These are phyloP conservation scores for Trichoderma semiorbis DNA, from an alignment of 2,329 filamentous ascomycete species.

Conservation along the genomic window DNA sequence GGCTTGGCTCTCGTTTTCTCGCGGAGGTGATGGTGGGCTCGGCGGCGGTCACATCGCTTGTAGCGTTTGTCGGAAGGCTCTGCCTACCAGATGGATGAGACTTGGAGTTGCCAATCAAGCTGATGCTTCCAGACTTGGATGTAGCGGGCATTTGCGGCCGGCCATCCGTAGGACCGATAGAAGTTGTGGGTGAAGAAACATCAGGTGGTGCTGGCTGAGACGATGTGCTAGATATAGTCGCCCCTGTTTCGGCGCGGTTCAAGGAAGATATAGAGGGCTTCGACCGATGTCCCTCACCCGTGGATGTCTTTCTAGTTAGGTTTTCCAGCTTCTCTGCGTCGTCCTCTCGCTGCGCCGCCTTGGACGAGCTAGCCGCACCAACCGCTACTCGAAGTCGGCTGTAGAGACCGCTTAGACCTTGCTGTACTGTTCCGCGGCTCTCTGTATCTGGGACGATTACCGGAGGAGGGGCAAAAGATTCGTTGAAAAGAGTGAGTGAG, in stretches of 20 bases:
- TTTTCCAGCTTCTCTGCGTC: slow-evolving; percentile 11
- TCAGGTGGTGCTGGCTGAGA: slow-evolving; percentile 34
- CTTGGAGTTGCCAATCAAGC: slow-evolving; percentile 45
- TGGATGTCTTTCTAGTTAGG: slow-evolving; percentile 25
- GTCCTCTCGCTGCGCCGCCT: slow-evolving; percentile 33
- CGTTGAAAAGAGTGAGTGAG: slow-evolving; percentile 87
- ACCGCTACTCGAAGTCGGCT: slow-evolving; percentile 79
- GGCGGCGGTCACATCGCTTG: slow-evolving; percentile 39
- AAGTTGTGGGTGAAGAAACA: slow-evolving; percentile 36
- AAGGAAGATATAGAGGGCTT: slow-evolving; percentile 41
- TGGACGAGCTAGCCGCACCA: slow-evolving; percentile 57
- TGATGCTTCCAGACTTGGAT: slow-evolving; percentile 48
- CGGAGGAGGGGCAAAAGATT: slow-evolving; percentile 70
- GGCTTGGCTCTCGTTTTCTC: slow-evolving; percentile 42
- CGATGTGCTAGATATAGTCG: slow-evolving; percentile 29
- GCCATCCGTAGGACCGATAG: slow-evolving; percentile 36
- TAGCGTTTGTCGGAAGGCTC: slow-evolving; percentile 41
- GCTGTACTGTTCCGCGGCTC: slow-evolving; percentile 65
- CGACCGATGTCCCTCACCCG: slow-evolving; percentile 36
- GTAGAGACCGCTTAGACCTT: slow-evolving; percentile 85
- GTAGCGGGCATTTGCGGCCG: slow-evolving; percentile 41
- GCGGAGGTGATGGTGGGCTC: slow-evolving; percentile 46
- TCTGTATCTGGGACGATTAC: slow-evolving; percentile 57
- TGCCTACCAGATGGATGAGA: slow-evolving; percentile 39
- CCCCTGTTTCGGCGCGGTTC: slow-evolving; percentile 39